A percentile compares a stretch with the other conserved stretches of the same genome.
Evolutionary conservation across 768 basidiomycete species (phyloP).

Genomic region (Mycena alexandri): DNA sequence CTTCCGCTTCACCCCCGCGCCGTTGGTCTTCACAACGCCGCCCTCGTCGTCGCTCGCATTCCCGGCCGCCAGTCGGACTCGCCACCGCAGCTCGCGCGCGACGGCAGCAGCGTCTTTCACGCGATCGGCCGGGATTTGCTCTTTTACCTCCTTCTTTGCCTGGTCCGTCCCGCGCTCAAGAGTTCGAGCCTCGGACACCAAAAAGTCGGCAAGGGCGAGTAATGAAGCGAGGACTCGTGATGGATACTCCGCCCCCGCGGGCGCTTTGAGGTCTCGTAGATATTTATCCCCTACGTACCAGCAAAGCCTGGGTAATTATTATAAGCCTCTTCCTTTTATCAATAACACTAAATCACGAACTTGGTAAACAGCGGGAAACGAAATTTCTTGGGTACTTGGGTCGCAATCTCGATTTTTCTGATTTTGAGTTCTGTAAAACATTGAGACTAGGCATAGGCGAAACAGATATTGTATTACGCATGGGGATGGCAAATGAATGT

Average conservation of each 20-base stretch:
- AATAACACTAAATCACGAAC: constrained; percentile 54
- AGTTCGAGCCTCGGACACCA: constrained; percentile 80
- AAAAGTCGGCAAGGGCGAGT: constrained; percentile 77
- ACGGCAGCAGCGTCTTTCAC: constrained; percentile 86
- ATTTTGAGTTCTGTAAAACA: constrained; percentile 81
- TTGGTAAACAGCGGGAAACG: constrained; percentile 86
- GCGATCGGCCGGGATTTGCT: constrained; percentile 84
- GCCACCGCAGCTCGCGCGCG: constrained; percentile 90
- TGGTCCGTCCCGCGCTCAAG: constrained; percentile 80
- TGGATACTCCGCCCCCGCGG: constrained; percentile 49
- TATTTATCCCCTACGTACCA: constrained; percentile 93
- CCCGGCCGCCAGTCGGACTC: constrained; percentile 73
- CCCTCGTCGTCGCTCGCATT: constrained; percentile 78
- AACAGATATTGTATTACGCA: constrained; percentile 67
- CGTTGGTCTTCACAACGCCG: constrained; percentile 43
- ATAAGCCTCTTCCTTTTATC: constrained; percentile 33
- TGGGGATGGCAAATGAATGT: constrained; percentile 90
- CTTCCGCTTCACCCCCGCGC: constrained; percentile 57
- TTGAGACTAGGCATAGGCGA: constrained; percentile 3
- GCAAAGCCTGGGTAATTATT: constrained; percentile 68
- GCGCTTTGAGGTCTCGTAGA: constrained; percentile 75
- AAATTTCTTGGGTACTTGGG: constrained; percentile 94
- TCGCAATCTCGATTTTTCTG: constrained; percentile 91
- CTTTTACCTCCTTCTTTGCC: constrained; percentile 81
- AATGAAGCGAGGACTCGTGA: constrained; percentile 79